Evolutionary conservation across 495 filamentous ascomycete species (phyloP), one percentile per base, ranked within the genome.

Genomic region (Penicillium canariense): DNA sequence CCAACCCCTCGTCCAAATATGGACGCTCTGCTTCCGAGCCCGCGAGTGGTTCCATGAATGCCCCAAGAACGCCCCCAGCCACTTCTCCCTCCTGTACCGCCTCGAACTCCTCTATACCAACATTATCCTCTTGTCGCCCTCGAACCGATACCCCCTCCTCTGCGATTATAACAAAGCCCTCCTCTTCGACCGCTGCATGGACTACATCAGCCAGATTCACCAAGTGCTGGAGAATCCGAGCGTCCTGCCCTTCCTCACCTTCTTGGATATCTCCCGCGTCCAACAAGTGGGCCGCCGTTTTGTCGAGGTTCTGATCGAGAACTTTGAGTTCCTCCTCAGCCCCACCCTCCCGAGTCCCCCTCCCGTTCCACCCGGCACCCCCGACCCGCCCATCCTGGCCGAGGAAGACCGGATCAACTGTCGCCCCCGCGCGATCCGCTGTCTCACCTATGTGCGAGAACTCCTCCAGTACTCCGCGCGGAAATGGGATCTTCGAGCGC

Each of bases 81-180:
- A 77, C 53, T 82, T 88, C 56, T 79, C 82, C 12, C 80, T 86
- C 31, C 80, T 89, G 53, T 87, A 95, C 54, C 83, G 89, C 47
- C 79, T 94, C 14, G 92, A 97, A 69, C 68, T 90, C 50, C 77
- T 91, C 10, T 97, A 94, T 68, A 89, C 87, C 58, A 91, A 85
- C 54, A 84, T 95, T 40, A 88, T 94, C 67, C 85, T 90, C 50
- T 75, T 96, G 8, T 89, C 90, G 2, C 88, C 90, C 1, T 87
- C 84, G 20, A 80, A 84, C 4, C 75, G 84, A 57, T 78, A 83
- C n/a, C 83, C 86, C 4, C 69, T 75, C 0, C 76, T 87, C 23
- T 81, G 79, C 25, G 77, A 85, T 11, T 88, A 90, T 60, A 87
- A 81, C 35, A 84, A 87, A 58, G 71, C 82, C 9, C 77, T 94